phyloP scores from a whole-genome alignment of 2,329 filamentous ascomycete genomes.

The Graphilbum sp. region DNA sequence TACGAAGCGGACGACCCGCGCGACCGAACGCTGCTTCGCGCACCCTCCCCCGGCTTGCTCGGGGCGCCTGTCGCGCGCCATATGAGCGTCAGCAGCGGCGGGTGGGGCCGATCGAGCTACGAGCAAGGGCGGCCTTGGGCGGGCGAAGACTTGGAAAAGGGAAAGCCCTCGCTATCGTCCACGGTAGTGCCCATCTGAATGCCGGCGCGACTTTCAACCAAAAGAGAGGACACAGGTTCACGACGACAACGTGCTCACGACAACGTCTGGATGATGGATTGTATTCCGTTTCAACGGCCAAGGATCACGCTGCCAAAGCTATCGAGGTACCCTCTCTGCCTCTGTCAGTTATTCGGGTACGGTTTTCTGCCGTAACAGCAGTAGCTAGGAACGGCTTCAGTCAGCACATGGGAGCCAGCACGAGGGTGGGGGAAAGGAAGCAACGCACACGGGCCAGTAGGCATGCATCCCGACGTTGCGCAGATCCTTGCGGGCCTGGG shows the following conservation, averaged over 20 bases:
- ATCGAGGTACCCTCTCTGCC: too few species aligned
- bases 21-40: not conserved
- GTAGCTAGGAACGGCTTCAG: not conserved
- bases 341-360: too few species aligned
- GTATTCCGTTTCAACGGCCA: too few species aligned
- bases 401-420: too few species aligned
- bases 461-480: slow-evolving; percentile 12
- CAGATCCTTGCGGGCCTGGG: slow-evolving; percentile 10
- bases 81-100: slow-evolving; percentile 2
- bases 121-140: not conserved
- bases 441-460: slow-evolving; percentile 13
- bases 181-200: not conserved
- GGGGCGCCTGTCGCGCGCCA: not conserved
- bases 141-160: slow-evolving; percentile 5
- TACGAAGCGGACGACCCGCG: not conserved
- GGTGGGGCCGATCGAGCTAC: slow-evolving; percentile 1
- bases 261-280: too few species aligned
- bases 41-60: not conserved
- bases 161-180: not conserved
- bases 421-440: too few species aligned
- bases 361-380: too few species aligned
- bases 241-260: too few species aligned
- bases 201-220: too few species aligned
- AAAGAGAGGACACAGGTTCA: too few species aligned
- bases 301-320: too few species aligned